phyloP scores from a whole-genome alignment of 495 filamentous ascomycete species.

The Aspergillus ellipticus region DNA sequence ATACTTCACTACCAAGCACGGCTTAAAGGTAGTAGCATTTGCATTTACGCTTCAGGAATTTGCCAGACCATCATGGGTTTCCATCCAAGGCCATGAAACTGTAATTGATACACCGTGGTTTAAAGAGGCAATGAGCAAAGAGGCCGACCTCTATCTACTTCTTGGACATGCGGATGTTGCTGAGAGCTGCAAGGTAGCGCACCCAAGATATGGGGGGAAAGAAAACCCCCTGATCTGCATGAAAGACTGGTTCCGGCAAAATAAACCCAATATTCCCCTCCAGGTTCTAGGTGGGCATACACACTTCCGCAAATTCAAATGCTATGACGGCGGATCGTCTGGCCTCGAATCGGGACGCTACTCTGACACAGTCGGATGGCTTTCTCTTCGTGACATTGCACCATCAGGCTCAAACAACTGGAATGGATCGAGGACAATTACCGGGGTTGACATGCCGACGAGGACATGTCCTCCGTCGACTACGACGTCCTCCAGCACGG shows the following conservation, averaged over 20 bases:
- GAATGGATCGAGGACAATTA: background rate
- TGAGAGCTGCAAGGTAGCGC: background rate
- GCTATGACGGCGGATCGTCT: constrained; percentile 33
- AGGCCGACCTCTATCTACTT: constrained; percentile 38
- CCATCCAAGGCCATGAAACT: background rate
- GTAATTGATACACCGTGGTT: constrained; percentile 25
- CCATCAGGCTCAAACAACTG: constrained; percentile 11
- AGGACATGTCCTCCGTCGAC: background rate
- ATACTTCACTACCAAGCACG: background rate
- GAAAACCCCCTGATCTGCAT: constrained; percentile 27
- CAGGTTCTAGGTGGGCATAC: constrained; percentile 42
- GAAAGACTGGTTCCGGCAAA: constrained; percentile 27
- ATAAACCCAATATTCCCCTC: constrained; percentile 29
- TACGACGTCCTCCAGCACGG: background rate
- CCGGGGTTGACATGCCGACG: background rate
- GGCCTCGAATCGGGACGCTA: constrained; percentile 38
- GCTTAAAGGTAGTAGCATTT: background rate
- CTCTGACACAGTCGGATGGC: constrained; percentile 43
- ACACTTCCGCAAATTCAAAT: constrained; percentile 33
- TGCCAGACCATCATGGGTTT: background rate
- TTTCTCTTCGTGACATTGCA: constrained; percentile 31
- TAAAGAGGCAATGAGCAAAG: constrained; percentile 29
- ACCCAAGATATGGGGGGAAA: constrained; percentile 1
- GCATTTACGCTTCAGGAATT: background rate
- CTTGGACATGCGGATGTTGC: constrained; percentile 34